These are phyloP conservation scores for Nicotiana tomentosiformis DNA, from an alignment of 257 asterid genomes.

Conservation along the genomic window DNA sequence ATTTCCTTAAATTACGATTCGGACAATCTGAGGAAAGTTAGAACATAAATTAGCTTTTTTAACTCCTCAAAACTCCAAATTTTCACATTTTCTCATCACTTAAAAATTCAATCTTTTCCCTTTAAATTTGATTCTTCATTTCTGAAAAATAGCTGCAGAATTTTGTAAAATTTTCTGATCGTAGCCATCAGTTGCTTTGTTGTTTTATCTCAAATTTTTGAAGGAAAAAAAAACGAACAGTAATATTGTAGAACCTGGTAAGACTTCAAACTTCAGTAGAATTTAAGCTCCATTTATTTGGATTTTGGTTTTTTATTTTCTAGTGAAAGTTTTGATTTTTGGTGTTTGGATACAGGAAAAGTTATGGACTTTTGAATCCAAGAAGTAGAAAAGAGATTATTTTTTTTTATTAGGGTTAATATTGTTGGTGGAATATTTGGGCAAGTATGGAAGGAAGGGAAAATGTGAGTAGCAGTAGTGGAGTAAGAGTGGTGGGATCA, in stretches of 20 bases:
- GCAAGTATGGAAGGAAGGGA: conserved; percentile 35
- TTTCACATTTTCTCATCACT: conserved; percentile 34
- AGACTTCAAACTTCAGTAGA: conserved; percentile 5
- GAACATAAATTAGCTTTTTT: conserved; percentile 34
- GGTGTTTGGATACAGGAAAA: conserved; percentile 10
- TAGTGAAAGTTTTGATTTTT: conserved; percentile 9
- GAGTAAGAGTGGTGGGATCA: conserved; percentile 83
- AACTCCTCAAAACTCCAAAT: conserved; percentile 18
- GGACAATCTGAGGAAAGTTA: conserved; percentile 43
- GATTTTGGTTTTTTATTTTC: neutral
- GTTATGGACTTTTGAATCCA: conserved; percentile 32
- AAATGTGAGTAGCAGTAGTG: conserved; percentile 37
- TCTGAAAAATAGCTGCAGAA: conserved; percentile 17
- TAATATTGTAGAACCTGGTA: conserved; percentile 7
- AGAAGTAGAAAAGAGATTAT: neutral
- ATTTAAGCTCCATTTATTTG: neutral
- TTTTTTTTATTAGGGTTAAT: neutral
- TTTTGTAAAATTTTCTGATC: conserved; percentile 5
- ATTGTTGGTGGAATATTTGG: neutral
- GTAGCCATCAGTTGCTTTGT: neutral
- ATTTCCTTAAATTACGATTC: conserved; percentile 22
- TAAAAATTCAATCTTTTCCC: conserved; percentile 26
- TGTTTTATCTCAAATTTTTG: neutral
- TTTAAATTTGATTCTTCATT: conserved; percentile 11
- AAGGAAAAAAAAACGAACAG: neutral